Evolutionary conservation across 2,329 filamentous ascomycete species (phyloP), one percentile per base, ranked within the genome.

Genomic region (Phoma sp.): DNA sequence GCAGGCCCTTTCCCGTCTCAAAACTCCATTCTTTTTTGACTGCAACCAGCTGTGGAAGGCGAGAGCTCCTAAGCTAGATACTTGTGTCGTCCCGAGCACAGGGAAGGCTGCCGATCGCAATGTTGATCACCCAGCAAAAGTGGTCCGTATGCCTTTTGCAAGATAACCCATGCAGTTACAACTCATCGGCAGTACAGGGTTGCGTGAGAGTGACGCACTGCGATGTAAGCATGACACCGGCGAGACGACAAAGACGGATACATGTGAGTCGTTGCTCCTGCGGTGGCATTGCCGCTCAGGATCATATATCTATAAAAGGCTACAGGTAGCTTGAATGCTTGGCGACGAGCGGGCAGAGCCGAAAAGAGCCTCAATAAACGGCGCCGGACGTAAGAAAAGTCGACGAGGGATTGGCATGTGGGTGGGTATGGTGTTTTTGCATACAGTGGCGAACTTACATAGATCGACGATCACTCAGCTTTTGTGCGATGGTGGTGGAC

Each of bases 291-390:
- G 5, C 17, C 31, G 12, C 15, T 29, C 6, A 27, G 40, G 24
- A 32, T 17, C 25, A 21, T 8, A 17, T 41, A 5, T 10, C 31
- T n/a, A 29, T 25, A 24, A 43, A 38, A 9, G 19, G 36, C 27
- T 32, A 29, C 32, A 29, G 38, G 37, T 19, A 29, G 17, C 22
- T 55, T 25, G n/a, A 43, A 51, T 47, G 44, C 46, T 51, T 46
- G 52, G 52, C 52, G 27, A 8, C 41, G 25, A 41, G 52, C 31
- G 37, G 27, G 36, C 25, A 32, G 19, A 50, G 15, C 41, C 52
- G 52, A 51, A 43, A 51, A 46, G 52, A 55, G 52, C 41, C 52
- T 55, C 52, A 55, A 33, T 12, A 33, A 51, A 51, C 46, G 47
- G 52, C 32, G 41, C 25, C 37, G 21, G 37, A 41, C 29, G 41